Evolutionary conservation across 441 rosid species (phyloP).

Genomic region (Rhodomyrtus psidioides): DNA sequence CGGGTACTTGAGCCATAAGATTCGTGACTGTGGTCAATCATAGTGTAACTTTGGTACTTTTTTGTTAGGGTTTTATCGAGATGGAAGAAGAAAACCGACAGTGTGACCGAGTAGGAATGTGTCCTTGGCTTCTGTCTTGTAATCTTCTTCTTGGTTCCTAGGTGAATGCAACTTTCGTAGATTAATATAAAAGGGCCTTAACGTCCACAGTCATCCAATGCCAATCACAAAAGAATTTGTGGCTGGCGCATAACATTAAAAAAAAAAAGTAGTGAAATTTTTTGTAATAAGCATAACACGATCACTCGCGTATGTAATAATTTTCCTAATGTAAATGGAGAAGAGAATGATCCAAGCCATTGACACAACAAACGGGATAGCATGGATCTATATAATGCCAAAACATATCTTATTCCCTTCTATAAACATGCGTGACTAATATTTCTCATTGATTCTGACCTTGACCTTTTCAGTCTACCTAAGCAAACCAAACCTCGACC

Average conservation of each 20-base stretch:
- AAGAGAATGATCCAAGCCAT: neutral
- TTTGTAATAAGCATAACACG: too few relatives aligned
- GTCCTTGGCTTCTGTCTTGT: neutral
- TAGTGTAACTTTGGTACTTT: neutral
- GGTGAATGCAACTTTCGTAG: neutral
- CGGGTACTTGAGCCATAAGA: neutral
- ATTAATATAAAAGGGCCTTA: neutral
- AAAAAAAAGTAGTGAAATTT: too few relatives aligned
- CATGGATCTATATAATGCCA: neutral
- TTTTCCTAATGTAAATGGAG: neutral
- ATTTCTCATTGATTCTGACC: neutral
- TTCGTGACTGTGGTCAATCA: neutral
- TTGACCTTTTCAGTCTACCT: neutral
- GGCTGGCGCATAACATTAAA: too few relatives aligned
- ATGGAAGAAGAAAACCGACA: neutral
- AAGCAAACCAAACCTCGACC: neutral
- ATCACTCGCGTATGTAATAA: too few relatives aligned
- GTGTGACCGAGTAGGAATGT: neutral
- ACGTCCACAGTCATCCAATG: too few relatives aligned
- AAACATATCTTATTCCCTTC: too few relatives aligned
- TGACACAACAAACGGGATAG: neutral
- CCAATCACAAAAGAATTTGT: too few relatives aligned
- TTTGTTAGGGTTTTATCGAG: neutral
- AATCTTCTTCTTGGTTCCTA: neutral
- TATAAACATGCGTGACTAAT: neutral